Evolutionary conservation across 257 asterid genomes (phyloP).

Genomic region (Gardenia jasminoides): DNA sequence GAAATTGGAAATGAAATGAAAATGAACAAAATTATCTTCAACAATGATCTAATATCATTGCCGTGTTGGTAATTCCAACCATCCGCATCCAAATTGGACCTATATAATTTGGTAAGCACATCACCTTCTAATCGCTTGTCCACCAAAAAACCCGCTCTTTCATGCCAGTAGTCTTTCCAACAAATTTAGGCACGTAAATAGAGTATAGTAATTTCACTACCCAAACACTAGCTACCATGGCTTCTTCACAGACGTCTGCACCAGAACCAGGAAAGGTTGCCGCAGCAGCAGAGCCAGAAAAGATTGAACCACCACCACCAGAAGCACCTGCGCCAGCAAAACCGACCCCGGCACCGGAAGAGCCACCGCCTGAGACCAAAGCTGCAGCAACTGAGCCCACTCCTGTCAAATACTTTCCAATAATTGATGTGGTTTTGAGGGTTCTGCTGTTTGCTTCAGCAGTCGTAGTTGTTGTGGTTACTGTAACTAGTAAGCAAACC

Average conservation of each 20-base stretch:
- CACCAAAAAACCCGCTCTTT: not conserved
- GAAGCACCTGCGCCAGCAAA: too few species aligned
- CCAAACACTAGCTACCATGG: slow-evolving; percentile 4
- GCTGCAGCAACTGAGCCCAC: slow-evolving; percentile 3
- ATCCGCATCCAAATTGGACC: not conserved
- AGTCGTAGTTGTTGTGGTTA: slow-evolving; percentile 54
- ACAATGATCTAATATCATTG: slow-evolving; percentile 5
- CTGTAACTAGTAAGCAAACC: slow-evolving; percentile 62
- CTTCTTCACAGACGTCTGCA: slow-evolving; percentile 1
- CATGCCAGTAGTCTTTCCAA: too few species aligned
- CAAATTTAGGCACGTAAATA: not conserved
- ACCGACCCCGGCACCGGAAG: slow-evolving; percentile 16
- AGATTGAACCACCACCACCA: not conserved
- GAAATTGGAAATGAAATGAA: not conserved
- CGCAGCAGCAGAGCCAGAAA: slow-evolving; percentile 2
- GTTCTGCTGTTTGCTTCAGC: slow-evolving; percentile 54
- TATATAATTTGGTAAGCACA: not conserved
- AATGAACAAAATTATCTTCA: slow-evolving; percentile 6
- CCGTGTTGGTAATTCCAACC: slow-evolving; percentile 27
- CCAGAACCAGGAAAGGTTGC: not conserved
- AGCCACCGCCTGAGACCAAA: slow-evolving; percentile 24
- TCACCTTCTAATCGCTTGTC: not conserved
- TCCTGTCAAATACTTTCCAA: slow-evolving; percentile 18
- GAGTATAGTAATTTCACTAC: not conserved
- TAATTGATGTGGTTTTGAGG: slow-evolving; percentile 57